A percentile compares a stretch with the other conserved stretches of the same genome.
Evolutionary conservation across 1,284 basidiomycete genomes (phyloP).

Genomic region (Omphalotus olearius): DNA sequence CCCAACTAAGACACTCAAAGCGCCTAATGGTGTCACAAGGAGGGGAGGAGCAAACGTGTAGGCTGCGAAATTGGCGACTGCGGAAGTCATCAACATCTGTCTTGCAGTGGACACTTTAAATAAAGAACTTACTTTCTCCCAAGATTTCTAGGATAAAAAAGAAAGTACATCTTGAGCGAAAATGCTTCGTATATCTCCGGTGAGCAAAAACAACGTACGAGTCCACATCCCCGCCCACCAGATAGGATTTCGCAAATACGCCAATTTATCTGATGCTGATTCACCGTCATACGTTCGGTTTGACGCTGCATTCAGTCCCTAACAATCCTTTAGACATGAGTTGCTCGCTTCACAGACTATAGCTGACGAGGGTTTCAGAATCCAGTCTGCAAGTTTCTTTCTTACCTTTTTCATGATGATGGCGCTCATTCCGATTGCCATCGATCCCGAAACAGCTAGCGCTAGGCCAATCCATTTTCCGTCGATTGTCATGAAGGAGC

Average conservation of each 20-base stretch:
- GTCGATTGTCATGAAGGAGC: constrained; percentile 30
- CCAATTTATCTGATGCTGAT: constrained; percentile 71
- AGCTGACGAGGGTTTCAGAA: not conserved
- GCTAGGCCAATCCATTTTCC: constrained; percentile 91
- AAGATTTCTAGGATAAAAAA: not conserved
- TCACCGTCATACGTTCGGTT: constrained; percentile 40
- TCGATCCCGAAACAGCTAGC: constrained; percentile 79
- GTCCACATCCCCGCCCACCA: constrained; percentile 97
- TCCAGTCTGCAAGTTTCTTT: not conserved
- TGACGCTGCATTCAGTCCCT: constrained; percentile 74
- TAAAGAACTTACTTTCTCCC: constrained; percentile 7
- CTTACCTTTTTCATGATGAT: constrained; percentile 95
- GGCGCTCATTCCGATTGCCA: constrained; percentile 88
- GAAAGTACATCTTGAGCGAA: not conserved
- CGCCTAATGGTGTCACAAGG: constrained; percentile 93
- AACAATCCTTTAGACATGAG: constrained; percentile 8
- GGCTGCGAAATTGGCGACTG: constrained; percentile 98
- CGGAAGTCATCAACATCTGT: not conserved
- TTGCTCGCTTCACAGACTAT: not conserved
- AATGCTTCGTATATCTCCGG: no score
- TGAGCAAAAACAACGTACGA: constrained; percentile 38
- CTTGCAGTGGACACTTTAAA: not conserved
- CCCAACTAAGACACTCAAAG: constrained; percentile 97
- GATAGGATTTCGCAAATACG: constrained; percentile 90
- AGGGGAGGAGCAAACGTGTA: constrained; percentile 93